phyloP scores from a whole-genome alignment of 2,329 filamentous ascomycete genomes.

The Lizonia empirigonia region DNA sequence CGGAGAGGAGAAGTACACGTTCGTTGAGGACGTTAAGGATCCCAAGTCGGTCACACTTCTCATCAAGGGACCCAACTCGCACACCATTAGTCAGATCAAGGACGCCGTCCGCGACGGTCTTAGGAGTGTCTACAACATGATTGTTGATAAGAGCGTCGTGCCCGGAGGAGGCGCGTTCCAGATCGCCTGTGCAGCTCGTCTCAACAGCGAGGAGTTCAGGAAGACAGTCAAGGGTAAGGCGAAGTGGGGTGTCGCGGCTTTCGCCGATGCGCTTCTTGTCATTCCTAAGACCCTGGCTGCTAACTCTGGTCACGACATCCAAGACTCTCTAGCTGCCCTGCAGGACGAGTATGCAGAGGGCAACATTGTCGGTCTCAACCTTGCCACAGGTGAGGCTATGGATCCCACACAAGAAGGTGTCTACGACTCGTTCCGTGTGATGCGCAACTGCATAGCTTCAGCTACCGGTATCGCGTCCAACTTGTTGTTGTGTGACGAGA shows the following conservation, averaged over 20 bases:
- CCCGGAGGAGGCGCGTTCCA: constrained; percentile 96
- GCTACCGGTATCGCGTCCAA: constrained; percentile 96
- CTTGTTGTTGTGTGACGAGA: constrained; percentile 91
- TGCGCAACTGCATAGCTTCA: constrained; percentile 91
- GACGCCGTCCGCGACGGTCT: constrained; percentile 95
- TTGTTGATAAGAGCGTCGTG: constrained; percentile 95
- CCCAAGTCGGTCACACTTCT: constrained; percentile 96
- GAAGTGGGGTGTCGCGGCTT: constrained; percentile 92
- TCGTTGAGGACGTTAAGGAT: constrained; percentile 97
- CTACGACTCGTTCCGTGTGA: constrained; percentile 93
- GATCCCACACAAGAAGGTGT: constrained; percentile 91
- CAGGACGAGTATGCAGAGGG: constrained; percentile 87
- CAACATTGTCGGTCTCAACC: constrained; percentile 82
- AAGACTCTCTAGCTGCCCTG: constrained; percentile 85
- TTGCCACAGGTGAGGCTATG: constrained; percentile 89
- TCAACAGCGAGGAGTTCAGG: constrained; percentile 83
- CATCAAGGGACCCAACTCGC: constrained; percentile 96
- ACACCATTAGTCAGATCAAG: constrained; percentile 96
- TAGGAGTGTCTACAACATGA: constrained; percentile 98
- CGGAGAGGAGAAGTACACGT: constrained; percentile 98
- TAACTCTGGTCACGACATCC: constrained; percentile 94
- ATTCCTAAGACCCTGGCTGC: constrained; percentile 97
- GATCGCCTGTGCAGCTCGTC: constrained; percentile 84
- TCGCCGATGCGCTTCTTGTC: constrained; percentile 90
- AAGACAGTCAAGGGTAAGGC: constrained; percentile 97